Conservation (phyloP, 352 stramenopile species). For the Pythium myriotylum region DNA sequence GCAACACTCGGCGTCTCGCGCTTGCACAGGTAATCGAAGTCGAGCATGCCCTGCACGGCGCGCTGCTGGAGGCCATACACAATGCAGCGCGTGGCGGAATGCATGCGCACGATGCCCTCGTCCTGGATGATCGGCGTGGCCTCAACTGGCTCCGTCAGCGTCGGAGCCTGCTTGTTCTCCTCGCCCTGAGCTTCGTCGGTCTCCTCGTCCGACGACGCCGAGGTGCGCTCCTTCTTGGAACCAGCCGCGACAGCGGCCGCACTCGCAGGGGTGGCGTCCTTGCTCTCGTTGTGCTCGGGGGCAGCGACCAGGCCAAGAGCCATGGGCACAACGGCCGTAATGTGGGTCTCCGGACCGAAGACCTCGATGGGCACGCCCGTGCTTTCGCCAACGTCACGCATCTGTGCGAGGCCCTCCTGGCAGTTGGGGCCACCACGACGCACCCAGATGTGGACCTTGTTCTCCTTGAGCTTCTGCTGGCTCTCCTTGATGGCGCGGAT, state of each 20-base stretch:
- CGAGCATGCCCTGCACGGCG: constrained; percentile 96
- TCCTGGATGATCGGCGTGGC: constrained; percentile 61
- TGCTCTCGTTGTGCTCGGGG: constrained; percentile 29
- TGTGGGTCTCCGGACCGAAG: constrained; percentile 96
- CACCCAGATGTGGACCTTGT: constrained; percentile 95
- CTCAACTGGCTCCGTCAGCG: constrained; percentile 20
- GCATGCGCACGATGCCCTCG: constrained; percentile 85
- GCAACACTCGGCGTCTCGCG: constrained; percentile 93
- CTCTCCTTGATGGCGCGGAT: constrained; percentile 94
- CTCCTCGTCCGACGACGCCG: constrained; percentile 17
- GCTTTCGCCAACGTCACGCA: constrained; percentile 88
- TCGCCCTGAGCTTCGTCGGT: constrained; percentile 31
- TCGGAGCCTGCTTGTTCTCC: constrained; percentile 31
- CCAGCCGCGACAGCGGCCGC: constrained; percentile 16
- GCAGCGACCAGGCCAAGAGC: constrained; percentile 90
- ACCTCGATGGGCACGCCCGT: constrained; percentile 94
- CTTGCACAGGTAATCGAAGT: constrained; percentile 98
- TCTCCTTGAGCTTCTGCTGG: constrained; percentile 90
- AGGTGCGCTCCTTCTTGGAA: constrained; percentile 4
- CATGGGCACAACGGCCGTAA: constrained; percentile 94
- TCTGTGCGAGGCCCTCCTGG: constrained; percentile 94
- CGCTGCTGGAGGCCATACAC: constrained; percentile 95
- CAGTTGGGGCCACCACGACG: constrained; percentile 96
- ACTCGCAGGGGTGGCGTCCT: constrained; percentile 15
- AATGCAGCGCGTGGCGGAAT: constrained; percentile 90